Base-by-base conservation (phyloP, 2,329 filamentous ascomycete species). In the Penicillium frequentans region DNA sequence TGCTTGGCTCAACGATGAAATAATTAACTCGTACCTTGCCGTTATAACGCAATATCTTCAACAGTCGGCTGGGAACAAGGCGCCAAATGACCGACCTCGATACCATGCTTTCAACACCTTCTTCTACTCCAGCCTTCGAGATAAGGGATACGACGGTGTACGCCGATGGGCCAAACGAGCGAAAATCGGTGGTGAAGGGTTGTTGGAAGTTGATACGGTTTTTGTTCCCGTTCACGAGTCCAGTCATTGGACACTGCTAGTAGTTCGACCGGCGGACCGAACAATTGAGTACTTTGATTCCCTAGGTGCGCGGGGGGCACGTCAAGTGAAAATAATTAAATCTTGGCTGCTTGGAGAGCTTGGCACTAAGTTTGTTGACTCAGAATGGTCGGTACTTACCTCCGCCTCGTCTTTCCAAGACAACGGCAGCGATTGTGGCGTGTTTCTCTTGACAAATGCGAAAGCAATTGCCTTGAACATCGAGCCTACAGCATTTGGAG, bases 251-350 rank as follows among this genome's bases (percentile, higher is more conserved):
- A 81, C 79, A 5, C 65, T 82, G 13, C 68, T 78, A 50, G 75
- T 81, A 24, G 70, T 82, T 33, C 75, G 71, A n/a, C 79, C 79
- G 7, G 57, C 58, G 14, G 70, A 70, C 43, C 72, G 72, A 42
- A 75, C 73, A 1, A 78, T 81, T 52, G 78, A 81, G 53, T 74
- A 81, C 59, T 81, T 79, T 55, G 79, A 82, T 65, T 79, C 76
- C 4, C 60, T 82, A 31, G 73, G 74, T 3, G 69, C 71, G 1
- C 59, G 62, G 5, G 72, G 73, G 3, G 46, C 27, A 14, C 50
- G 55, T 6, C 73, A 76, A 55, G 65, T 80, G 5, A 64, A 58
- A 5, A 68, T 66, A 2, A 65, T 76, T 42, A 75, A 79, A 58
- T 59, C 60, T 16, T 81, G 77, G 77, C 72, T 82, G 10, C 60